A percentile compares a stretch with the other conserved stretches of the same genome.
phyloP scores from a whole-genome alignment of 2,329 filamentous ascomycete genomes.

The Fusarium compactum region DNA sequence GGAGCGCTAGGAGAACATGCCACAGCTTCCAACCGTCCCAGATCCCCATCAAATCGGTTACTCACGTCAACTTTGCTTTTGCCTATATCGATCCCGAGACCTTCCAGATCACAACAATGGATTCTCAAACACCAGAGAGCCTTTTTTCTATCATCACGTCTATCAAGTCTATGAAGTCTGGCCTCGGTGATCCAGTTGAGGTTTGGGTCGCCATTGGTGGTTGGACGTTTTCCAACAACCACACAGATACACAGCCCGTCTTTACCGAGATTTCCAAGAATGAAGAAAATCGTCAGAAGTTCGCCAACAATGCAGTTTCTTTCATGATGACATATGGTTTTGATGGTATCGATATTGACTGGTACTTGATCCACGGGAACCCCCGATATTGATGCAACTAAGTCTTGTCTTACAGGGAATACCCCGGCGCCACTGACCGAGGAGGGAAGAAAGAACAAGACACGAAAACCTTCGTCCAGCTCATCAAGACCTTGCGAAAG shows the following conservation, averaged over 20 bases:
- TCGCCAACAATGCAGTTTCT: background rate
- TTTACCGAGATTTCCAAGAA: background rate
- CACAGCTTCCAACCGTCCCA: background rate
- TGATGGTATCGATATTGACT: slow-evolving; percentile 49
- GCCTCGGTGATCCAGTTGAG: background rate
- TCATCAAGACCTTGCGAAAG: background rate
- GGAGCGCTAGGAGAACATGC: background rate
- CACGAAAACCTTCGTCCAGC: slow-evolving; percentile 24
- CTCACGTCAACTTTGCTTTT: background rate
- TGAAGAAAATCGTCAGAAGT: background rate
- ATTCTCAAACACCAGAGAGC: background rate
- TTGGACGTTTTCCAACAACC: background rate
- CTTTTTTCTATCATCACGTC: background rate
- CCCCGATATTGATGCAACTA: background rate
- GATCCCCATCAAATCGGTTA: background rate
- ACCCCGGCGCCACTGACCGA: too few species aligned
- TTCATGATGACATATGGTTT: slow-evolving; percentile 37
- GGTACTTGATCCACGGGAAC: slow-evolving; percentile 12
- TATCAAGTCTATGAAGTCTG: background rate
- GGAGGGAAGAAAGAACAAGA: background rate
- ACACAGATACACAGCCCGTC: too few species aligned
- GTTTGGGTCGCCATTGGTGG: background rate
- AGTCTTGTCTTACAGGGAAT: too few species aligned
- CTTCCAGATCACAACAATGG: background rate
- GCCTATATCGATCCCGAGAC: background rate